Percentiles rank a stretch among this genome's conserved stretches.
Conservation (phyloP, 2,329 filamentous ascomycete species). For the Exutisphaerella laricina region DNA sequence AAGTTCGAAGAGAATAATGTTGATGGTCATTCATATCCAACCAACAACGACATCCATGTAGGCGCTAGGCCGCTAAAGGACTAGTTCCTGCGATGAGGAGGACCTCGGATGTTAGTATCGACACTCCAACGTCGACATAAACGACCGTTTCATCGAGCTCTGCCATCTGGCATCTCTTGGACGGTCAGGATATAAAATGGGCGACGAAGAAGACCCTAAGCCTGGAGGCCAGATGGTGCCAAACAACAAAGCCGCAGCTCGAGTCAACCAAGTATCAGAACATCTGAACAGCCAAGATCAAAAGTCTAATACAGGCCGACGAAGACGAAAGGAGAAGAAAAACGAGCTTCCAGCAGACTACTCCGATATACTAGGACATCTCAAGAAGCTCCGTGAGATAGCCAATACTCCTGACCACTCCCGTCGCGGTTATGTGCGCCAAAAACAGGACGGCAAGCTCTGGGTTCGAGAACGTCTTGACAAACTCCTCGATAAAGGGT, state of each 20-base stretch:
- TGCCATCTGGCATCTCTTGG: not conserved
- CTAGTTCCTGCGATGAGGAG: no score
- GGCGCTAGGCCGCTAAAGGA: no score
- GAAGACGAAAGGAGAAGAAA: conserved; percentile 33
- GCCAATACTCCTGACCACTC: conserved; percentile 51
- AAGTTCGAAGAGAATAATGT: no score
- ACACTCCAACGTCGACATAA: no score
- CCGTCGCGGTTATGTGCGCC: conserved; percentile 55
- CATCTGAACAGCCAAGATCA: conserved; percentile 37
- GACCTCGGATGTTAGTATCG: no score
- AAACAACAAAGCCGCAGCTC: conserved; percentile 19
- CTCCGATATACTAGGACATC: conserved; percentile 55
- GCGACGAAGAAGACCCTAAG: conserved; percentile 1
- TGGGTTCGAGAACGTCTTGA: conserved; percentile 60
- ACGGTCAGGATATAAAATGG: not conserved
- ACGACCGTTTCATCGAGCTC: no score
- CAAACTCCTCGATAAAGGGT: conserved; percentile 51
- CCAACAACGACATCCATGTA: no score
- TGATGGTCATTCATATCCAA: no score
- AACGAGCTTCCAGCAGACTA: conserved; percentile 54
- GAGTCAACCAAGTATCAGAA: conserved; percentile 28
- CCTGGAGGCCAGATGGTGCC: not conserved
- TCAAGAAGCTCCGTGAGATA: conserved; percentile 47
- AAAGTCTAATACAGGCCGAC: conserved; percentile 25
- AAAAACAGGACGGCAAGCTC: conserved; percentile 59